Conservation (phyloP, 2,329 filamentous ascomycete species). For the Periconia sp. region DNA sequence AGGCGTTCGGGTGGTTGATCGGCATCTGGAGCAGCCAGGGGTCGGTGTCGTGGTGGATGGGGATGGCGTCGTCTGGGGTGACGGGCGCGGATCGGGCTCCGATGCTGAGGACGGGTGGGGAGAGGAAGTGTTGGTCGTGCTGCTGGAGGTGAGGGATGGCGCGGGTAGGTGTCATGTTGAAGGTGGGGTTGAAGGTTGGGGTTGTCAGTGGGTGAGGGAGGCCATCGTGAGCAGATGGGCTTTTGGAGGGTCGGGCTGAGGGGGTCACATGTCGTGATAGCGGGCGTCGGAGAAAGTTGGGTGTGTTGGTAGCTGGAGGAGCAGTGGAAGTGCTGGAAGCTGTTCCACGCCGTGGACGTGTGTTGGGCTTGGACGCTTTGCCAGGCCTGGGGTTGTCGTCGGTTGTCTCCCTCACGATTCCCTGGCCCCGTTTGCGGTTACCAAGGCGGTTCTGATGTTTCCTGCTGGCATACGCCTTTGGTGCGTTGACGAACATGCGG, state of each 20-base stretch:
- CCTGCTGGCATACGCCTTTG: slow-evolving; percentile 34
- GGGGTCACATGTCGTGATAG: slow-evolving; percentile 9
- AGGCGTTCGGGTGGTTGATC: neutral
- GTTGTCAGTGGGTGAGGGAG: neutral
- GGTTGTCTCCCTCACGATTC: slow-evolving; percentile 14
- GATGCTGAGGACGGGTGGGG: neutral
- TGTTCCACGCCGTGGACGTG: slow-evolving; percentile 7
- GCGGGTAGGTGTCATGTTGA: neutral
- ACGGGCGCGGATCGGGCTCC: neutral
- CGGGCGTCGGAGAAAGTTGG: neutral
- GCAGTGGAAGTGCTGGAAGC: neutral
- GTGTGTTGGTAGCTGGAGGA: slow-evolving; percentile 4
- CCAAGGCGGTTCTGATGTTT: slow-evolving; percentile 38
- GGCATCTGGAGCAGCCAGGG: neutral
- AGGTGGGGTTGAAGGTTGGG: neutral
- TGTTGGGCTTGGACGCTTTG: slow-evolving; percentile 7
- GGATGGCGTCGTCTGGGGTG: neutral
- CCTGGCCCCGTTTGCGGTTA: slow-evolving; percentile 34
- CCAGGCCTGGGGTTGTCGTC: slow-evolving; percentile 5
- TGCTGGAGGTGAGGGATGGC: neutral
- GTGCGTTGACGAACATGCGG: slow-evolving; percentile 42
- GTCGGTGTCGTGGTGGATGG: neutral
- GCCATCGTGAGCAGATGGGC: neutral
- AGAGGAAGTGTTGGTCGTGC: neutral
- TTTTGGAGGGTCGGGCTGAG: neutral